Evolutionary conservation across 2,329 filamentous ascomycete species (phyloP).

Genomic region (Stagonosporopsis chrysanthemi): DNA sequence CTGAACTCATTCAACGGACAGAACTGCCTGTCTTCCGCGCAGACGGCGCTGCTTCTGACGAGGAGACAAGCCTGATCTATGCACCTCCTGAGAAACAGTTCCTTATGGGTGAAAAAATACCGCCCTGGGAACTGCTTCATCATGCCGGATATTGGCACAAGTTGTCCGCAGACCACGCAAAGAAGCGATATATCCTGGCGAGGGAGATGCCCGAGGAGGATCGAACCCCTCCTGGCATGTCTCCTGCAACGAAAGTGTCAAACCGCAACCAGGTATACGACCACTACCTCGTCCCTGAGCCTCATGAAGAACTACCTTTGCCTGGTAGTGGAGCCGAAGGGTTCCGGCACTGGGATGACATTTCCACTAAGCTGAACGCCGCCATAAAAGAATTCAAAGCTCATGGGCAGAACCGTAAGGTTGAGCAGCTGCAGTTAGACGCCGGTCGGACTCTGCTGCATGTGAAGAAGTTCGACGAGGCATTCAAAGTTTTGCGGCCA

Average conservation of each 20-base stretch:
- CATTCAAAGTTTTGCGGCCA: conserved; percentile 59
- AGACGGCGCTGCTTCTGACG: conserved; percentile 30
- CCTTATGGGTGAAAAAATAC: conserved; percentile 57
- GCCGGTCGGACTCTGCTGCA: conserved; percentile 63
- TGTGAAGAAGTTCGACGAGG: conserved; percentile 59
- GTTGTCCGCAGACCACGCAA: conserved; percentile 61
- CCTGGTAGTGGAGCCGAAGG: conserved; percentile 49
- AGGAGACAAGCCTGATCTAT: conserved; percentile 50
- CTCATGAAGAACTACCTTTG: conserved; percentile 62
- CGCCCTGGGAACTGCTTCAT: conserved; percentile 66
- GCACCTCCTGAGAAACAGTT: conserved; percentile 61
- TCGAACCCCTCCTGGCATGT: conserved; percentile 61
- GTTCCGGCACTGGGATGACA: conserved; percentile 61
- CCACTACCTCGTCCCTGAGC: conserved; percentile 66
- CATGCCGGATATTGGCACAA: conserved; percentile 70
- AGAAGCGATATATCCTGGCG: conserved; percentile 59
- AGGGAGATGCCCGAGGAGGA: conserved; percentile 67
- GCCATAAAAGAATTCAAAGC: conserved; percentile 60
- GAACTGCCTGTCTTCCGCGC: conserved; percentile 55
- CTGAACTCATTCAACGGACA: conserved; percentile 63
- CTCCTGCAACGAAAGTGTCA: conserved; percentile 62
- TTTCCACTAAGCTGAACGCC: conserved; percentile 57
- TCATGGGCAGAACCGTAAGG: conserved; percentile 61
- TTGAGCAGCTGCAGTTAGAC: conserved; percentile 63
- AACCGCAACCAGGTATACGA: conserved; percentile 64